Conservation (phyloP, 306 rosid species). For the Aeschynomene evenia region DNA sequence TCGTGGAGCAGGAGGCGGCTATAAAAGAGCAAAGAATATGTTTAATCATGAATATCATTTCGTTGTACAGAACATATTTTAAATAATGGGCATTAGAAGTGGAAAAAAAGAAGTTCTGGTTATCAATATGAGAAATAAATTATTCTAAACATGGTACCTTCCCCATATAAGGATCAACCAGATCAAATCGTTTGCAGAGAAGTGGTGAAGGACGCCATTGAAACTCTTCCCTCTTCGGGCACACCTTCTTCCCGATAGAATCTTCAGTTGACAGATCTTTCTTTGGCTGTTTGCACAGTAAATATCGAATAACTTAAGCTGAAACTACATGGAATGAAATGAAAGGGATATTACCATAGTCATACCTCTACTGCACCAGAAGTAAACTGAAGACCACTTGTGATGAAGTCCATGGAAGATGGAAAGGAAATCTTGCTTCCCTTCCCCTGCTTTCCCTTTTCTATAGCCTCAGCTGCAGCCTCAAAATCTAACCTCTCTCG, state of each 20-base stretch:
- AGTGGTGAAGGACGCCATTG: conserved; percentile 94
- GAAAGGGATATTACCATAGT: conserved; percentile 30
- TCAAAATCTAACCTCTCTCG: conserved; percentile 93
- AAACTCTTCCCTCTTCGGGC: conserved; percentile 80
- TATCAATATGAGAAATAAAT: background rate
- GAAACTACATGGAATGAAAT: conserved; percentile 27
- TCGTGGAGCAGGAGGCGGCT: conserved; percentile 95
- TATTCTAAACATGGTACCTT: conserved; percentile 55
- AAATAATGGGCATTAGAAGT: background rate
- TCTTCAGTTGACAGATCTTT: conserved; percentile 60
- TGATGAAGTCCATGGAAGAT: conserved; percentile 49
- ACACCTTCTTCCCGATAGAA: conserved; percentile 47
- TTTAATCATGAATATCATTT: background rate
- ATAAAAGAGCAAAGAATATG: conserved; percentile 36
- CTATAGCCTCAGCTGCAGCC: conserved; percentile 86
- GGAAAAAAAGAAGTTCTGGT: conserved; percentile 2
- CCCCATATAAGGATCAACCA: conserved; percentile 94
- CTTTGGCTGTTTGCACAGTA: conserved; percentile 52
- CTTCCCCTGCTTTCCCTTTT: conserved; percentile 62
- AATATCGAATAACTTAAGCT: conserved; percentile 33
- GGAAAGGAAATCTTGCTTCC: conserved; percentile 53
- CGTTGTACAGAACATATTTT: background rate
- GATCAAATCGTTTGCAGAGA: conserved; percentile 97
- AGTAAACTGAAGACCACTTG: conserved; percentile 78
- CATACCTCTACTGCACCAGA: conserved; percentile 80